Base-by-base conservation (phyloP, 352 stramenopile species). In the Globisporangium cederbergense region DNA sequence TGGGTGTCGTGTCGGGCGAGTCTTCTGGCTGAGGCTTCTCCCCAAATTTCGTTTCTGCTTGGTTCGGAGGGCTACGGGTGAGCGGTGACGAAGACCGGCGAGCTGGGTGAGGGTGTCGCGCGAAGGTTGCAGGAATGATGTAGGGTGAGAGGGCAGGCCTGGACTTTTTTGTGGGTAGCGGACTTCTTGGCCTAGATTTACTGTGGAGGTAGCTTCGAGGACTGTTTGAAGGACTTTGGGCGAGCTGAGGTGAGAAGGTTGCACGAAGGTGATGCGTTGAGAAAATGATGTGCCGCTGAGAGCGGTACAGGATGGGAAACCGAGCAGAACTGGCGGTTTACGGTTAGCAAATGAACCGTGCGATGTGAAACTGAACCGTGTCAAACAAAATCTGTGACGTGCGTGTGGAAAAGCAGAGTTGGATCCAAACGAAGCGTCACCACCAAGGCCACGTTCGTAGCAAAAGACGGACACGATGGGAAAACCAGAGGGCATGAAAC, bases 21-120 rank as follows among this genome's bases (percentile, higher is more conserved):
- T 20, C 30, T 57, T 7, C 30, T 57, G 40, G 30, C 36, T 56
- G 25, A 34, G 51, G 25, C 51, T 60, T 60, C 54, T 57, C 51
- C 51, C 30, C 28, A 25, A 30, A 20, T 60, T 60, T 60, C 25
- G 54, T 60, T 60, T 60, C 54, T 60, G 54, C 54, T 60, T 60
- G 54, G 54, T 57, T 57, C 51, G 51, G 51, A 57, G 28, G 51
- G 51, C 30, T 20, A 20, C 42, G 50, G 18, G 51, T 18, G 51
- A 36, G 51, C 51, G 51, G 45, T 51, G 45, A 51, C 45, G 45
- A 51, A 14, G 18, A 6, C 45, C 18, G 28, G 40, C 5, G n/a
- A 28, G 18, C n/a, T 11, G 45, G n/a, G n/a, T 11, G 45, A 30
- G 16, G 42, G 20, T 20, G 42, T 20, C 28, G 51, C n/a, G 18